A percentile compares a stretch with the other conserved stretches of the same genome.
These are phyloP conservation scores for Acer campestre DNA, from an alignment of 345 rosid species.

Conservation along the genomic window DNA sequence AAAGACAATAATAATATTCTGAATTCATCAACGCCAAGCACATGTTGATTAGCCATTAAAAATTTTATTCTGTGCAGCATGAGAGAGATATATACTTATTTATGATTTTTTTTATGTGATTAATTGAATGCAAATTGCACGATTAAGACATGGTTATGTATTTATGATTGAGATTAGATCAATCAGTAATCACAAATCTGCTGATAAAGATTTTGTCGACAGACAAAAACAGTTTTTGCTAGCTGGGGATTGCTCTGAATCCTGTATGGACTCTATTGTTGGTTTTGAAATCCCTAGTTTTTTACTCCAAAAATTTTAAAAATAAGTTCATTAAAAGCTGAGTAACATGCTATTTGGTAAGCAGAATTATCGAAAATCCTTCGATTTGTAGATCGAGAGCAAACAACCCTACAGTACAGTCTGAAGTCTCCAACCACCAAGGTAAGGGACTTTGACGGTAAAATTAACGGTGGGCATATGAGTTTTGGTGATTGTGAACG, in stretches of 20 bases:
- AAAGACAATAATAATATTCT: too few relatives aligned
- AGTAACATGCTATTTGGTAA: not conserved
- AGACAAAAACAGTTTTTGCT: not conserved
- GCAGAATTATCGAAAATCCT: not conserved
- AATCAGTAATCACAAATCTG: not conserved
- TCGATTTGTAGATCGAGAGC: too few relatives aligned
- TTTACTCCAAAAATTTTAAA: not conserved
- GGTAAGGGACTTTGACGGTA: too few relatives aligned
- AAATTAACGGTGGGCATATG: too few relatives aligned
- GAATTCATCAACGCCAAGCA: not conserved
- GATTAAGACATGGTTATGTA: too few relatives aligned
- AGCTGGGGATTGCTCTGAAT: not conserved
- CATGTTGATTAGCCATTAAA: not conserved
- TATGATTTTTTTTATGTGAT: not conserved
- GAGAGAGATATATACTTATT: not conserved
- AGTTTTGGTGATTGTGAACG: too few relatives aligned
- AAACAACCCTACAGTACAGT: too few relatives aligned
- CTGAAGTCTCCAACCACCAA: too few relatives aligned
- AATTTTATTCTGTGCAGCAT: not conserved
- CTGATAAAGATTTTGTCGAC: not conserved
- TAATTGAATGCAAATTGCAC: too few relatives aligned
- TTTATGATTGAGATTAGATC: too few relatives aligned
- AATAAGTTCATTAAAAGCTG: not conserved
- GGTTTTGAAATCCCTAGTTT: not conserved
- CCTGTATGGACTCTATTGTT: not conserved